These are phyloP conservation scores for Gaeumannomyces tritici DNA, from an alignment of 2,329 filamentous ascomycete species.

Conservation along the genomic window DNA sequence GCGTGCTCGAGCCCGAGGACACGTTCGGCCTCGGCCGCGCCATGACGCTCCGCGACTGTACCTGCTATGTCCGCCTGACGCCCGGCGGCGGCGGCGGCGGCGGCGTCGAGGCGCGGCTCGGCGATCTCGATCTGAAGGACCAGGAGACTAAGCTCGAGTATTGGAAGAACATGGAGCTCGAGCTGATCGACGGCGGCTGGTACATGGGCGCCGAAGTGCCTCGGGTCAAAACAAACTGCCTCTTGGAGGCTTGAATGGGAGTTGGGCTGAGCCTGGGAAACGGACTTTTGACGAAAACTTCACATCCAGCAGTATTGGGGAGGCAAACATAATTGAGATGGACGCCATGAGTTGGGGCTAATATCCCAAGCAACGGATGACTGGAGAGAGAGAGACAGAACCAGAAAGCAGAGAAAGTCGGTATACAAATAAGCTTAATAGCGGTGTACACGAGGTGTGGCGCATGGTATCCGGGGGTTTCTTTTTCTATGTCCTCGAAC, in stretches of 20 bases:
- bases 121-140: slow-evolving; percentile 72
- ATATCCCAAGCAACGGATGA: too few relatives aligned
- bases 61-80: slow-evolving; percentile 56
- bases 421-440: neutral
- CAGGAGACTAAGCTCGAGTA: slow-evolving; percentile 54
- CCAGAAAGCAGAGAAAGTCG: neutral
- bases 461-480: neutral
- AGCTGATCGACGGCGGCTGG: slow-evolving; percentile 58
- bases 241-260: slow-evolving; percentile 6
- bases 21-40: slow-evolving; percentile 32
- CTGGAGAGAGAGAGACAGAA: neutral
- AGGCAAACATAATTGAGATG: too few relatives aligned
- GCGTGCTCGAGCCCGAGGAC: slow-evolving; percentile 3
- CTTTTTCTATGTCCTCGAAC: neutral
- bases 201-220: slow-evolving; percentile 33
- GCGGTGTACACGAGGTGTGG: neutral
- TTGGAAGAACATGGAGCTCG: slow-evolving; percentile 56
- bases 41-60: slow-evolving; percentile 77
- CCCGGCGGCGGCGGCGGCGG: slow-evolving; percentile 6
- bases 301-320: too few relatives aligned
- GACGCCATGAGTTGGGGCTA: too few relatives aligned
- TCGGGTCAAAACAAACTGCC: slow-evolving; percentile 14
- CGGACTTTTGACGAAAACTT: too few relatives aligned
- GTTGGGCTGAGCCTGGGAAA: too few relatives aligned
- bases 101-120: slow-evolving; percentile 49